Conservation (phyloP, 2,329 filamentous ascomycete species). For the Calonectria ilicicola region DNA sequence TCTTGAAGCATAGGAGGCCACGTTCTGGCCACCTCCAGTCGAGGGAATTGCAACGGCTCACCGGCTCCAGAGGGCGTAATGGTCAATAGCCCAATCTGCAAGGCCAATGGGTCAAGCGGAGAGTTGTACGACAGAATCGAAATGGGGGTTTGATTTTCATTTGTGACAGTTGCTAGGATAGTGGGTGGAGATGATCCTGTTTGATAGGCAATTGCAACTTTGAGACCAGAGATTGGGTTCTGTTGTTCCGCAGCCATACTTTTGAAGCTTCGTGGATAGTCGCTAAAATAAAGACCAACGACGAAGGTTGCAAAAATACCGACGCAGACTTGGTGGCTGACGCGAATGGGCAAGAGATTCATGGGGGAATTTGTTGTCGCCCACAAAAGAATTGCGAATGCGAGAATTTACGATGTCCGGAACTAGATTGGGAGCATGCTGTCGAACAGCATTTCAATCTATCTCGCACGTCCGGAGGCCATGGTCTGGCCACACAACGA, state of each 20-base stretch:
- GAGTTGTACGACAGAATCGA: background rate
- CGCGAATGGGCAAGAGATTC: background rate
- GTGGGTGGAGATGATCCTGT: background rate
- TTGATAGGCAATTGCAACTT: background rate
- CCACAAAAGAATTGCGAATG: background rate
- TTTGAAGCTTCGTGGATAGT: background rate
- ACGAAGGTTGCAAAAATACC: background rate
- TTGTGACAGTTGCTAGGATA: background rate
- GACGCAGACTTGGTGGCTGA: background rate
- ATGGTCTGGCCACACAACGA: background rate
- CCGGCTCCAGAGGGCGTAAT: background rate
- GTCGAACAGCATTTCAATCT: background rate
- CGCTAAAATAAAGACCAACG: background rate
- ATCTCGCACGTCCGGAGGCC: background rate
- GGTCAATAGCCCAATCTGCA: background rate
- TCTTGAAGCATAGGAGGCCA: background rate
- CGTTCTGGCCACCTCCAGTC: background rate
- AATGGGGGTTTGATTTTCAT: background rate
- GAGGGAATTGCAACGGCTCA: background rate
- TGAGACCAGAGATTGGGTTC: background rate
- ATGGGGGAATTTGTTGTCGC: background rate
- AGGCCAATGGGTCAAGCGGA: background rate
- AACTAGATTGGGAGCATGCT: background rate
- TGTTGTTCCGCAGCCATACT: background rate
- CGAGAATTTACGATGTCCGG: background rate